Evolutionary conservation across 2,329 filamentous ascomycete species (phyloP).

Genomic region (Macroventuria anomochaeta): DNA sequence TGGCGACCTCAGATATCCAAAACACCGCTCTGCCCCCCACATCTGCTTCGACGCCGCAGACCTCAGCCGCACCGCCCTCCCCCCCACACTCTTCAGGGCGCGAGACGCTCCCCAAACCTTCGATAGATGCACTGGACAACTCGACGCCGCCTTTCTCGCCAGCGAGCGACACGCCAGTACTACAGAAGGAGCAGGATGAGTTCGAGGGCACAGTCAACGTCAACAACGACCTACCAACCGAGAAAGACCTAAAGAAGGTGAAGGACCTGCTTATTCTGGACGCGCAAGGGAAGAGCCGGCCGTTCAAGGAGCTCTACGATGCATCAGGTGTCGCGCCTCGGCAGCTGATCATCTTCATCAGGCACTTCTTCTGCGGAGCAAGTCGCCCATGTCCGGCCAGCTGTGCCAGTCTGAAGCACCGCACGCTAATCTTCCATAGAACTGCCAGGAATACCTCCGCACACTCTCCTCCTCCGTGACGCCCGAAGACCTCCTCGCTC

Average conservation of each 20-base stretch:
- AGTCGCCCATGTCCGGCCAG: constrained; percentile 43
- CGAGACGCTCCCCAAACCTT: constrained; percentile 23
- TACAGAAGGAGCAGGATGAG: constrained; percentile 41
- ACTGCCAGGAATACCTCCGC: constrained; percentile 77
- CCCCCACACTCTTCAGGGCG: constrained; percentile 34
- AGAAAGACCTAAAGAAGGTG: constrained; percentile 38
- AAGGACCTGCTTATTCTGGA: constrained; percentile 47
- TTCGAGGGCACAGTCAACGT: constrained; percentile 47
- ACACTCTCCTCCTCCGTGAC: constrained; percentile 65
- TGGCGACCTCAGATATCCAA: constrained; percentile 28
- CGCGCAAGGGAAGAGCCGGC: constrained; percentile 41
- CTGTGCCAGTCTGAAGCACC: background rate
- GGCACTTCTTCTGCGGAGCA: constrained; percentile 83
- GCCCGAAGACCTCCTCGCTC: constrained; percentile 51
- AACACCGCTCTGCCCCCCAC: constrained; percentile 17
- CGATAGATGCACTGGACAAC: constrained; percentile 24
- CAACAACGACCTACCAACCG: constrained; percentile 45
- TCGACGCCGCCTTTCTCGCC: constrained; percentile 42
- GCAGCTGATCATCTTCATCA: constrained; percentile 74
- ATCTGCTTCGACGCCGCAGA: constrained; percentile 13
- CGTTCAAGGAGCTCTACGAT: constrained; percentile 48
- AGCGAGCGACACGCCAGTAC: constrained; percentile 39
- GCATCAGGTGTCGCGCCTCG: constrained; percentile 49
- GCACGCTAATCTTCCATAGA: constrained; percentile 54
- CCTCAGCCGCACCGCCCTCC: constrained; percentile 28